Percentiles rank a stretch among this genome's conserved stretches.
Evolutionary conservation across 345 rosid species (phyloP).

Genomic region (Gynandropsis gynandra): DNA sequence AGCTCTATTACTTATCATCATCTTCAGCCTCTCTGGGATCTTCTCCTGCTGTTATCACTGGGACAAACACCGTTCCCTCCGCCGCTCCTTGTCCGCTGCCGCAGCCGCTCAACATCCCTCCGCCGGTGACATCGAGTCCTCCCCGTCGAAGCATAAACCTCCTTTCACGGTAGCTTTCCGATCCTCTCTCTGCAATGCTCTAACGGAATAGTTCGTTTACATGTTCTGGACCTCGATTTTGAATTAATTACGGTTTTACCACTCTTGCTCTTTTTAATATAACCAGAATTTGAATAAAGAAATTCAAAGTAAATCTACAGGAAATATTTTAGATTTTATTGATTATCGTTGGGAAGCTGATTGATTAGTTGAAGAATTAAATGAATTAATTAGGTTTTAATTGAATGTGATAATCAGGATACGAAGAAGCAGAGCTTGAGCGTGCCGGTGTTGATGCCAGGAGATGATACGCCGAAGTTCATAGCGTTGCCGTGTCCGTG

Average conservation of each 20-base stretch:
- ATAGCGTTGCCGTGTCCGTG: conserved; percentile 93
- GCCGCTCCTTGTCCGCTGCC: conserved; percentile 42
- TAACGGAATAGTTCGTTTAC: neutral
- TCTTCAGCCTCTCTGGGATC: conserved; percentile 85
- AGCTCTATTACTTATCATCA: conserved; percentile 70
- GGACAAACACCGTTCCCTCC: conserved; percentile 89
- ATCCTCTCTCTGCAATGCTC: neutral
- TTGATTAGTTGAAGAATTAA: neutral
- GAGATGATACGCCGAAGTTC: conserved; percentile 74
- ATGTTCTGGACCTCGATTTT: neutral
- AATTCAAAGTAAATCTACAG: neutral
- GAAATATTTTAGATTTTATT: neutral
- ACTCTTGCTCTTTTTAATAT: neutral
- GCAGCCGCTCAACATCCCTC: conserved; percentile 31
- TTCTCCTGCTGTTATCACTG: conserved; percentile 99
- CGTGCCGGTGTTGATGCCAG: conserved; percentile 89
- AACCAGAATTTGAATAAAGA: neutral
- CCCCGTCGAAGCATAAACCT: conserved; percentile 41
- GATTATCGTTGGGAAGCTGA: neutral
- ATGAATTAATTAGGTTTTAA: too few species aligned
- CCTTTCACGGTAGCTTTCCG: conserved; percentile 34
- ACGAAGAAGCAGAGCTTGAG: conserved; percentile 45
- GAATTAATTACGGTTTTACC: neutral
- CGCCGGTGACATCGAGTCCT: conserved; percentile 42
- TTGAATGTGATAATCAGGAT: conserved; percentile 31